Evolutionary conservation across 805 yeast genomes (phyloP), one percentile per base, ranked within the genome.

Genomic region (Nakazawaea peltata): DNA sequence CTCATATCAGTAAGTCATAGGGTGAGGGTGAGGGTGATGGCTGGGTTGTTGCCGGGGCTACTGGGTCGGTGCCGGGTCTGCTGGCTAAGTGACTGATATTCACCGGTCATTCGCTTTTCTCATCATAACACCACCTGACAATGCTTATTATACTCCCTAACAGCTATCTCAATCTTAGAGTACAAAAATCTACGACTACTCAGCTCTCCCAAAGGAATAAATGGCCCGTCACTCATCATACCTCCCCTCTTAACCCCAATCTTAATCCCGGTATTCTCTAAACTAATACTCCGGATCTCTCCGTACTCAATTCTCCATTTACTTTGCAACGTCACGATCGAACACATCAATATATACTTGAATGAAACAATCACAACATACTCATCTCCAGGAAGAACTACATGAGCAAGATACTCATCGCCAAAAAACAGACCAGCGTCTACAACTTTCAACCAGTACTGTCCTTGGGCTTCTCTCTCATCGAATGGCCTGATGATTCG

Each of bases 381-480:
- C 41, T 85, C 94, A 33, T 77, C 81, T 6, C 94, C 94, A 1
- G 94, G 79, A 30, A 88, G 63, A 14, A 84, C 71, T 41, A 83
- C 73, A 56, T 92, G 97, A 0, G 96, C 94, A 37, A 92, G 61
- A 49, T 92, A 92, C 15, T 63, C 61, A 47, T 92, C 97, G 32
- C 67, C 63, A 45, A 74, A 69, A 49, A 64, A 85, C 23, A 71
- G 61, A 1, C 97, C 97, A 29, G 94, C 94, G 48, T 81, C 81
- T 16, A 84, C 74, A 6, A 77, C 66, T 57, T 85, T 88, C 41
- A 92, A 65, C 92, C 97, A 85, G 49, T 69, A 82, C 54, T 90
- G 97, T 5, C 99, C 99, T 46, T 87, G 92, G 0, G 97, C 81
- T 44, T 86, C 96, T 37, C 94, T 67, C 41, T 75, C 74, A 17